A percentile compares a stretch with the other conserved stretches of the same genome.
Conservation (phyloP, 345 rosid genomes). For the Physaria fendleri region DNA sequence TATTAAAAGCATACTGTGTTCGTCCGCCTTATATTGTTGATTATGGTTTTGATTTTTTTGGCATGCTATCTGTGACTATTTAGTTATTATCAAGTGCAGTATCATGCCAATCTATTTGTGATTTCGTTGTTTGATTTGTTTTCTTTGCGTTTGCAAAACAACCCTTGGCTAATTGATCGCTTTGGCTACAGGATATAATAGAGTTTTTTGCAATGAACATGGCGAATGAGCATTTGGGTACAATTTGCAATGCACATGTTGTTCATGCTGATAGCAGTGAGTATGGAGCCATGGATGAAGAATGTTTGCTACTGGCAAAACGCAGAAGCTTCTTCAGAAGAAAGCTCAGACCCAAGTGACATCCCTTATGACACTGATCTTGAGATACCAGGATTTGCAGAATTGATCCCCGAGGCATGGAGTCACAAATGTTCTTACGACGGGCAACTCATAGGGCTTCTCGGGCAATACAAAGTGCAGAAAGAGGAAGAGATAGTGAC, state of each 20-base stretch:
- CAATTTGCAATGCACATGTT: slow-evolving; percentile 78
- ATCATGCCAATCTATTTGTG: background rate
- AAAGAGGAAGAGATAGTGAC: slow-evolving; percentile 91
- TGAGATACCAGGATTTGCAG: slow-evolving; percentile 50
- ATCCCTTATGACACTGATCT: slow-evolving; percentile 61
- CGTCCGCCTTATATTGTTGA: background rate
- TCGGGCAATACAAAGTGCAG: slow-evolving; percentile 68
- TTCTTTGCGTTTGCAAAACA: background rate
- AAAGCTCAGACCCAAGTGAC: slow-evolving; percentile 30
- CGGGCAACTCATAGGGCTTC: slow-evolving; percentile 67
- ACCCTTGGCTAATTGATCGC: background rate
- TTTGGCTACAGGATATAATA: slow-evolving; percentile 56
- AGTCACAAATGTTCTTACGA: slow-evolving; percentile 64
- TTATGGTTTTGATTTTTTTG: background rate
- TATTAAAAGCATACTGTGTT: background rate
- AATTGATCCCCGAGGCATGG: slow-evolving; percentile 71
- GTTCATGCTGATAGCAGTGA: slow-evolving; percentile 81
- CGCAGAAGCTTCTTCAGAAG: slow-evolving; percentile 35
- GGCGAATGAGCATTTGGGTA: slow-evolving; percentile 65
- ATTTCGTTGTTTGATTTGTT: background rate
- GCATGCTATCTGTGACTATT: slow-evolving; percentile 5
- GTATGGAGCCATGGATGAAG: slow-evolving; percentile 61
- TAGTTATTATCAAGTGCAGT: slow-evolving; percentile 1
- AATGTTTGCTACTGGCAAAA: slow-evolving; percentile 61
- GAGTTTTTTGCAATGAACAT: slow-evolving; percentile 67